Conservation (phyloP, 495 filamentous ascomycete species). For the Penicillium angulare region DNA sequence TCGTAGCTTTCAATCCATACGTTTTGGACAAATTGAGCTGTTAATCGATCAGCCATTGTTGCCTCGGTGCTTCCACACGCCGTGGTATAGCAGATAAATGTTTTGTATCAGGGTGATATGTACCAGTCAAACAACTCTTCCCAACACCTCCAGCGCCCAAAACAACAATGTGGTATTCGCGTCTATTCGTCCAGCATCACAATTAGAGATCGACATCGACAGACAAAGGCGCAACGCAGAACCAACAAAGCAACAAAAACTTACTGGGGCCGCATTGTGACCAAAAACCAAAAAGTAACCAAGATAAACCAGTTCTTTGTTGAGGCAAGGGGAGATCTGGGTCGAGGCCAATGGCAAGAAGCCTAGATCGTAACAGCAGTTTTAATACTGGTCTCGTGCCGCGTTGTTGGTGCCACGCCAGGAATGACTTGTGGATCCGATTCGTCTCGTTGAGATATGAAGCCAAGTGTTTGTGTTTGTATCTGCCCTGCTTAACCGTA, state of each 20-base stretch:
- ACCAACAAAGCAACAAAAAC: too few species aligned
- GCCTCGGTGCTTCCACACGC: constrained; percentile 1
- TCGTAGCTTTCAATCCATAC: constrained; percentile 99
- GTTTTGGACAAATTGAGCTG: constrained; percentile 98
- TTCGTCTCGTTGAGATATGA: background rate
- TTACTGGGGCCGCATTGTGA: constrained; percentile 56
- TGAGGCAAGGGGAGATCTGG: background rate
- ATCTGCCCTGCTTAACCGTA: background rate
- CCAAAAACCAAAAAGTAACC: background rate
- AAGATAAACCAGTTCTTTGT: too few species aligned
- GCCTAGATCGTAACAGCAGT: background rate
- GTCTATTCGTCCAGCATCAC: constrained; percentile 40
- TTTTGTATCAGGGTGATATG: constrained; percentile 20
- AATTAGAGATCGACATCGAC: constrained; percentile 25
- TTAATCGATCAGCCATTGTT: constrained; percentile 16
- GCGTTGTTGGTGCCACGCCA: constrained; percentile 14
- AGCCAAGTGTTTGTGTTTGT: background rate
- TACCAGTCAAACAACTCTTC: constrained; percentile 97
- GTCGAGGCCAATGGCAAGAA: background rate
- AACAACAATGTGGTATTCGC: constrained; percentile 91
- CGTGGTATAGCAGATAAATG: background rate
- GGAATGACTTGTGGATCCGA: constrained; percentile 2
- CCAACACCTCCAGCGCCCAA: constrained; percentile 93
- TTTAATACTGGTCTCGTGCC: constrained; percentile 7
- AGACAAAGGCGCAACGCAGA: constrained; percentile 4